Conservation (phyloP, 2,329 filamentous ascomycete genomes). For the Plenodomus biglobosus region DNA sequence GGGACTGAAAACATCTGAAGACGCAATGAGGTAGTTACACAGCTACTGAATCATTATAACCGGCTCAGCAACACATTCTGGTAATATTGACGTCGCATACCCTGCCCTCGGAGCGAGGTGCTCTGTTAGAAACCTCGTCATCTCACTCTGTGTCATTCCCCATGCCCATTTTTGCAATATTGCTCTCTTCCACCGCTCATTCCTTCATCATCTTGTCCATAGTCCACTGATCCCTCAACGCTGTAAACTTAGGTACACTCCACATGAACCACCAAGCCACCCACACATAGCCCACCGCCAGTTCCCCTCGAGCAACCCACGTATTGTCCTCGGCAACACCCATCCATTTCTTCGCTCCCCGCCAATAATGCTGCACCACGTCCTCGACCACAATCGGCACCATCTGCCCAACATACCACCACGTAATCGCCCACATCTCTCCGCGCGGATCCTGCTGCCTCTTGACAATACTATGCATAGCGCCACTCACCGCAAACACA, state of each 20-base stretch:
- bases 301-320: constrained; percentile 7
- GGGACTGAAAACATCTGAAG: background rate
- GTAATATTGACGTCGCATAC: background rate
- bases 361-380: constrained; percentile 10
- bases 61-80: background rate
- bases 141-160: background rate
- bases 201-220: constrained; percentile 5
- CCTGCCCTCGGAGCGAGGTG: too few relatives aligned
- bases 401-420: constrained; percentile 22
- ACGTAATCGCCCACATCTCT: constrained; percentile 15
- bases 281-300: constrained; percentile 17
- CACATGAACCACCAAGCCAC: constrained; percentile 21
- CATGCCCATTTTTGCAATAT: background rate
- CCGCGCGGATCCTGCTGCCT: constrained; percentile 8
- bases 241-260: constrained; percentile 17
- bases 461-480: constrained; percentile 15
- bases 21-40: too few relatives aligned
- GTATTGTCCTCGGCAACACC: constrained; percentile 1
- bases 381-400: constrained; percentile 19
- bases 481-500: constrained; percentile 21
- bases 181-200: background rate
- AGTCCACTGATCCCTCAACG: constrained; percentile 15
- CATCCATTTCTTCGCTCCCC: background rate
- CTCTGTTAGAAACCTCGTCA: background rate
- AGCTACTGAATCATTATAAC: too few relatives aligned